Conservation (phyloP, 176 grass and related monocot genomes). For the maize (Zea mays) region Zm-B73-REFERENCE-NAM-5.0 NC_050101.1:94202501-94203000, state of each 20-base stretch:
- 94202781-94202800: conserved; percentile 83
- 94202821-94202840: conserved; percentile 96
- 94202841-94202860: conserved; percentile 70
- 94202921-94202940: conserved; percentile 88
- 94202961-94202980: conserved; percentile 98
- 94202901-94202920: conserved; percentile 30
- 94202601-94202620: not conserved
- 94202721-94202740: not conserved
- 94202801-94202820: conserved; percentile 88
- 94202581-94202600: not conserved
- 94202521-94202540: not conserved
- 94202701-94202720: not conserved
- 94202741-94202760: not conserved
- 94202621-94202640: not conserved
- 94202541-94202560: not conserved
- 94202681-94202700: not conserved
- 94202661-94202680: conserved; percentile 13
- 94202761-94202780: conserved; percentile 86
- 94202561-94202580: not conserved
- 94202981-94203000: conserved; percentile 64
- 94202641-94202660: not conserved
- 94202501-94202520: not conserved
- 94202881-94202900: conserved; percentile 11
- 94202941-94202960: conserved; percentile 93
- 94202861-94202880: conserved; percentile 25